Conservation (phyloP, 2,329 filamentous ascomycete species). For the Neophaeococcomyces aloes region DNA sequence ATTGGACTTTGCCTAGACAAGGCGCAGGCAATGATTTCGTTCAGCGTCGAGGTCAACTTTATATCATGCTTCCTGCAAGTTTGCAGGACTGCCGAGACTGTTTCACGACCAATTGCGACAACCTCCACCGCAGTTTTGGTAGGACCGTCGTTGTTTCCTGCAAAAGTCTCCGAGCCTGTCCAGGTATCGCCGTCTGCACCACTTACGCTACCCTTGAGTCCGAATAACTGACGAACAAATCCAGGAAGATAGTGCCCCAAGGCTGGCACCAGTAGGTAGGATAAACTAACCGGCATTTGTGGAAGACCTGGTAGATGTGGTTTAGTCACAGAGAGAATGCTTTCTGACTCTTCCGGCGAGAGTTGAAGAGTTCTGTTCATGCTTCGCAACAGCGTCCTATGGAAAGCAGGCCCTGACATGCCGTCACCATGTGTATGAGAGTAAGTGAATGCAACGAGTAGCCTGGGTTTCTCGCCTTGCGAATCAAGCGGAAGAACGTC, state of each 20-base stretch:
- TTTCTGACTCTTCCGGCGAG: not conserved
- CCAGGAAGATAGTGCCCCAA: slow-evolving; percentile 30
- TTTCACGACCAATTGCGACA: slow-evolving; percentile 24
- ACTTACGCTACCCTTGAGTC: slow-evolving; percentile 24
- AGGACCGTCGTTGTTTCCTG: not conserved
- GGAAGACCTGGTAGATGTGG: slow-evolving; percentile 29
- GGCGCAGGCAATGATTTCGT: slow-evolving; percentile 27
- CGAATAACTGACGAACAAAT: slow-evolving; percentile 26
- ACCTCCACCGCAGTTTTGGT: slow-evolving; percentile 26
- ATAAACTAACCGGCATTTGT: slow-evolving; percentile 35
- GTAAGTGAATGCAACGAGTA: slow-evolving; percentile 32
- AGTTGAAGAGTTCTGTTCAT: slow-evolving; percentile 6
- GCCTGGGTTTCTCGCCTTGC: slow-evolving; percentile 11
- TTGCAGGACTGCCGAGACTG: slow-evolving; percentile 24
- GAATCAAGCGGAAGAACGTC: slow-evolving; percentile 26
- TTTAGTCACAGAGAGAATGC: slow-evolving; percentile 11
- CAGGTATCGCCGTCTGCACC: slow-evolving; percentile 26
- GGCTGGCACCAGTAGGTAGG: slow-evolving; percentile 33
- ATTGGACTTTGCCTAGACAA: not conserved
- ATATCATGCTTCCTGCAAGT: slow-evolving; percentile 26
- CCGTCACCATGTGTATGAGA: slow-evolving; percentile 39
- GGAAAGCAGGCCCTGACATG: slow-evolving; percentile 33
- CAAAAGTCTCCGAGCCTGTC: slow-evolving; percentile 22
- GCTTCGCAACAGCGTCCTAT: slow-evolving; percentile 30
- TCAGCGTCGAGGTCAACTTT: slow-evolving; percentile 35